A percentile compares a stretch with the other conserved stretches of the same genome.
These are phyloP conservation scores for Pyrrhoderma lamaoense DNA, from an alignment of 1,284 basidiomycete genomes.

Conservation along the genomic window DNA sequence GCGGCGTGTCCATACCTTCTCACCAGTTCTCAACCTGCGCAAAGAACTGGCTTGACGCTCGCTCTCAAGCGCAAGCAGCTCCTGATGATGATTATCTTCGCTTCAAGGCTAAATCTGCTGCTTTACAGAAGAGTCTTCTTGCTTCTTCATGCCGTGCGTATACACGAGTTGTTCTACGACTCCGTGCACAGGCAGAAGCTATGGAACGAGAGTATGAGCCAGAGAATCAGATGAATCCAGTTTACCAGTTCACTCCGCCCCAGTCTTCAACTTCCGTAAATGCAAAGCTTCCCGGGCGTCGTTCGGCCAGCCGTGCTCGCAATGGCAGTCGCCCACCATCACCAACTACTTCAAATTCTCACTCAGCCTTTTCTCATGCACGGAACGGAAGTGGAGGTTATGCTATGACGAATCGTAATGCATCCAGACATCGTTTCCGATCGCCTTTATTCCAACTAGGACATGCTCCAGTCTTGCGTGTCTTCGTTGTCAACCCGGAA, in stretches of 20 bases:
- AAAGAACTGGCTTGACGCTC: constrained; percentile 42
- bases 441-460: constrained; percentile 61
- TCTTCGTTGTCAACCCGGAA: constrained; percentile 75
- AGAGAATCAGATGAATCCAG: constrained; percentile 5
- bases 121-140: constrained; percentile 28
- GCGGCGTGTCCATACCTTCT: constrained; percentile 63
- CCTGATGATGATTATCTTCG: constrained; percentile 35
- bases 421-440: constrained; percentile 34
- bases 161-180: constrained; percentile 63
- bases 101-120: constrained; percentile 15
- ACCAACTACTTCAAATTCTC: constrained; percentile 4
- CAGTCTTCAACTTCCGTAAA: constrained; percentile 14
- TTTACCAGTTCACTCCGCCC: constrained; percentile 15
- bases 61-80: constrained; percentile 16
- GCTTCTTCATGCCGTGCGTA: constrained; percentile 60
- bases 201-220: constrained; percentile 25
- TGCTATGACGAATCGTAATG: not conserved
- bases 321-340: constrained; percentile 13
- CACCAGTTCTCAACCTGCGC: constrained; percentile 62
- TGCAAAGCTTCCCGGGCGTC: constrained; percentile 6
- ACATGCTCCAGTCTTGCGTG: constrained; percentile 64
- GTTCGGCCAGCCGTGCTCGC: constrained; percentile 10
- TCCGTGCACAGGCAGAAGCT: constrained; percentile 66
- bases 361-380: constrained; percentile 1
- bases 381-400: not conserved